Evolutionary conservation across 2,329 filamentous ascomycete species (phyloP), one percentile per base, ranked within the genome.

Genomic region (Aspergillus hiratsukae): DNA sequence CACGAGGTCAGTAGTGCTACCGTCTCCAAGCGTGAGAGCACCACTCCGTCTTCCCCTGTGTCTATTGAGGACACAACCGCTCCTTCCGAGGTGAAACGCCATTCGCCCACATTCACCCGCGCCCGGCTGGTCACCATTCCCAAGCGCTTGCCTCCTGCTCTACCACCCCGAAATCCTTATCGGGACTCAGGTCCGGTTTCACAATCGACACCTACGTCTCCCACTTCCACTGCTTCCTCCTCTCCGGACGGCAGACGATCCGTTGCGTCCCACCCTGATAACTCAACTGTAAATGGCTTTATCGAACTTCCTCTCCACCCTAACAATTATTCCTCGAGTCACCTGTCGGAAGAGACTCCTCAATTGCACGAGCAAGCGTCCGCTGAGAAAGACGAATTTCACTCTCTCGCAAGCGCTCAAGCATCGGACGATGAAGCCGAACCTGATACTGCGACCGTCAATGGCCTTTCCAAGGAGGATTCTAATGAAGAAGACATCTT

Each of bases 81-180:
- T 17, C 76, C 84, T 17, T 79, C 81, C 6, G 82, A 85, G 52
- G 82, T 84, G 43, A 79, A 83, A 46, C 77, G 85, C 49, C 81
- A 83, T 2, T 85, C 88, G 1, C 84, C 88, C 53, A 81, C 85
- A 54, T 85, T 91, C 55, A 87, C 85, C 41, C 88, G 89, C 67
- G 90, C 91, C 25, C 87, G 88, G 51, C 79, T 97, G 51, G 90
- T 97, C 28, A 91, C 85, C 48, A 96, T 97, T 57, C 86, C 89
- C 11, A 95, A 93, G 75, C 83, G 91, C 37, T 75, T 87, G 1
- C 66, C 90, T 1, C 91, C 92, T 1, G 86, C 89, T 8, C 81
- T 96, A 11, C 92, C 92, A 1, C 81, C 84, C 3, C 81, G 91
- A 49, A 96, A 89, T 68, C 88, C 90, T 17, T 63, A 68, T 9